phyloP scores from a whole-genome alignment of 768 basidiomycete species.

The Serendipita vermifera region DNA sequence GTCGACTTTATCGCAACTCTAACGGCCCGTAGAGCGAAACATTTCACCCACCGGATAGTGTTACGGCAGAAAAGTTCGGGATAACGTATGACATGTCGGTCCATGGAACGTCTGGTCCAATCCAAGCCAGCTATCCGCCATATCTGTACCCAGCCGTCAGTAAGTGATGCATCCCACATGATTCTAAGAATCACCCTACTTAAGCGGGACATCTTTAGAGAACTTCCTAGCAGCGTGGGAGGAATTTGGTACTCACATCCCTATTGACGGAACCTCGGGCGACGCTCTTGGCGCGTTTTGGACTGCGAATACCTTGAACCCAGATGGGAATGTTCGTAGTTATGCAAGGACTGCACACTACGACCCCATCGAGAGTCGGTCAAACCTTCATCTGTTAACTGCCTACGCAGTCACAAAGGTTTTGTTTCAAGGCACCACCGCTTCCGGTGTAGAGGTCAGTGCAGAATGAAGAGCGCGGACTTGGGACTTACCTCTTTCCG shows the following conservation, averaged over 20 bases:
- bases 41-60: background rate
- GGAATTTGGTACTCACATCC: background rate
- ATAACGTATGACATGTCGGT: constrained; percentile 7
- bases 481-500: background rate
- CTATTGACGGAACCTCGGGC: background rate
- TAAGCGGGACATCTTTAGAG: background rate
- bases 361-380: background rate
- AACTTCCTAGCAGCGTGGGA: background rate
- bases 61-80: background rate
- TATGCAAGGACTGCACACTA: constrained; percentile 7
- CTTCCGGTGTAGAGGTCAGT: background rate
- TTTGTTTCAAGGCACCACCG: background rate
- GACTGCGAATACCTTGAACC: background rate
- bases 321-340: background rate
- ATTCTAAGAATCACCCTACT: background rate
- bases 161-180: constrained; percentile 1
- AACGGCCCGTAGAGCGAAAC: background rate
- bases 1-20: background rate
- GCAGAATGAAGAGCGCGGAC: background rate
- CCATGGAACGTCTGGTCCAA: constrained; percentile 2
- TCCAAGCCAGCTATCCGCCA: constrained; percentile 7
- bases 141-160: constrained; percentile 8
- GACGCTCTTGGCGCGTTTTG: constrained; percentile 9
- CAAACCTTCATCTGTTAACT: constrained; percentile 5
- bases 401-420: background rate